Percentiles rank a stretch among this genome's conserved stretches.
Conservation (phyloP, 1,284 basidiomycete species). For the Laetiporus sulphureus region DNA sequence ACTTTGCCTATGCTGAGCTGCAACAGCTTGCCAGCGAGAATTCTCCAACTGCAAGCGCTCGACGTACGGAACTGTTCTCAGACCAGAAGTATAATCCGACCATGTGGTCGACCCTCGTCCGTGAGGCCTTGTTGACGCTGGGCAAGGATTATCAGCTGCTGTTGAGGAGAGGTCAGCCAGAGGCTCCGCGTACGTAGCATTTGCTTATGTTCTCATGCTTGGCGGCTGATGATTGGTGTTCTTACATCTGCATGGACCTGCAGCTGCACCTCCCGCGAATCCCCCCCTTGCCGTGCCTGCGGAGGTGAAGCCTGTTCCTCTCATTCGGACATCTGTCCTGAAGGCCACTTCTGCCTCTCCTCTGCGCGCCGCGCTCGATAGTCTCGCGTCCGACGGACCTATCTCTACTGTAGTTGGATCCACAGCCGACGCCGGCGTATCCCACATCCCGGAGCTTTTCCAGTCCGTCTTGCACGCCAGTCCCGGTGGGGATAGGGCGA, state of each 20-base stretch:
- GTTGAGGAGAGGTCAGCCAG: slow-evolving; percentile 41
- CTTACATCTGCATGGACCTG: slow-evolving; percentile 15
- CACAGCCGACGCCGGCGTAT: slow-evolving; percentile 34
- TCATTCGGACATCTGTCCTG: slow-evolving; percentile 45
- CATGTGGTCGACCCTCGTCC: slow-evolving; percentile 54
- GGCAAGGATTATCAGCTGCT: slow-evolving; percentile 61
- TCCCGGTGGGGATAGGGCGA: slow-evolving; percentile 20
- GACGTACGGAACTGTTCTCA: slow-evolving; percentile 54
- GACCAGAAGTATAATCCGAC: slow-evolving; percentile 64
- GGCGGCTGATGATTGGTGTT: background rate
- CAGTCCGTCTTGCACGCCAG: slow-evolving; percentile 35
- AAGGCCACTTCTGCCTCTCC: slow-evolving; percentile 36
- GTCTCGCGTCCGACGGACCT: slow-evolving; percentile 51
- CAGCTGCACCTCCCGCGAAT: slow-evolving; percentile 17
- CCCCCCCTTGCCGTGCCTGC: slow-evolving; percentile 24
- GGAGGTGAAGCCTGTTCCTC: no score
- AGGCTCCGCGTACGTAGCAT: slow-evolving; percentile 19
- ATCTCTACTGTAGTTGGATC: slow-evolving; percentile 42
- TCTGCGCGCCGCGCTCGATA: slow-evolving; percentile 42
- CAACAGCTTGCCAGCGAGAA: slow-evolving; percentile 36
- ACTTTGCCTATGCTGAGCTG: slow-evolving; percentile 55
- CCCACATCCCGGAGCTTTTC: slow-evolving; percentile 55
- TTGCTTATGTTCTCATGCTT: background rate
- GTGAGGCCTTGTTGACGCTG: slow-evolving; percentile 53
- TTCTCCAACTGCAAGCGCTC: slow-evolving; percentile 29